phyloP scores from a whole-genome alignment of 345 rosid genomes.

The Arabidopsis arenosa region DNA sequence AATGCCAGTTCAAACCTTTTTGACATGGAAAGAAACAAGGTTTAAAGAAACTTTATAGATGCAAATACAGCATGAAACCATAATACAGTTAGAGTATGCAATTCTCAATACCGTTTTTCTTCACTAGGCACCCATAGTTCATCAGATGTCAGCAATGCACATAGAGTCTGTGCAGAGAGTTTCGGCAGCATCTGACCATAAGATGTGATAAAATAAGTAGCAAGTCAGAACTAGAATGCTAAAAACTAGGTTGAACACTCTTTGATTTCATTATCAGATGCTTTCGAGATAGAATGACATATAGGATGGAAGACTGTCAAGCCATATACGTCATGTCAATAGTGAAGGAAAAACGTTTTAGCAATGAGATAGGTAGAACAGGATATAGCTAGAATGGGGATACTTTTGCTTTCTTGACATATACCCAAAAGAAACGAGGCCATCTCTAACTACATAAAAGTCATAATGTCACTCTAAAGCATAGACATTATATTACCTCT shows the following conservation, averaged over 20 bases:
- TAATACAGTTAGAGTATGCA: slow-evolving; percentile 33
- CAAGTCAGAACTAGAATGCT: slow-evolving; percentile 15
- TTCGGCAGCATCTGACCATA: slow-evolving; percentile 82
- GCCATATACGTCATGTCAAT: slow-evolving; percentile 9
- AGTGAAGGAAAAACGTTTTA: slow-evolving; percentile 1
- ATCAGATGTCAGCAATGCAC: slow-evolving; percentile 92
- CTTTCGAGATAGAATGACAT: slow-evolving; percentile 22
- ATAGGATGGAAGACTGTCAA: slow-evolving; percentile 4
- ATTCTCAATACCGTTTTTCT: slow-evolving; percentile 79
- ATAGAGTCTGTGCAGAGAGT: slow-evolving; percentile 89
- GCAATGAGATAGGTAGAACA: not conserved
- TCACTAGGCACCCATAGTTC: slow-evolving; percentile 92
- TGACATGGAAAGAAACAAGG: slow-evolving; percentile 38
- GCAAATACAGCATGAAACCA: not conserved
- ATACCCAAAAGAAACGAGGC: slow-evolving; percentile 8
- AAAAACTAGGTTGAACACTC: not conserved
- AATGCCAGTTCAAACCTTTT: slow-evolving; percentile 89
- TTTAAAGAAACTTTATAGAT: slow-evolving; percentile 27
- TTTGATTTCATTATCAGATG: not conserved
- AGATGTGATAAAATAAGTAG: slow-evolving; percentile 23
- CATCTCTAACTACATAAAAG: slow-evolving; percentile 19
- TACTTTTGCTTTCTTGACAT: slow-evolving; percentile 7
- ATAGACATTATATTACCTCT: slow-evolving; percentile 57
- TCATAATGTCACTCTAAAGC: slow-evolving; percentile 5
- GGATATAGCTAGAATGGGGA: not conserved